Evolutionary conservation across 2,329 filamentous ascomycete genomes (phyloP).

Genomic region (Fusarium xyrophilum): DNA sequence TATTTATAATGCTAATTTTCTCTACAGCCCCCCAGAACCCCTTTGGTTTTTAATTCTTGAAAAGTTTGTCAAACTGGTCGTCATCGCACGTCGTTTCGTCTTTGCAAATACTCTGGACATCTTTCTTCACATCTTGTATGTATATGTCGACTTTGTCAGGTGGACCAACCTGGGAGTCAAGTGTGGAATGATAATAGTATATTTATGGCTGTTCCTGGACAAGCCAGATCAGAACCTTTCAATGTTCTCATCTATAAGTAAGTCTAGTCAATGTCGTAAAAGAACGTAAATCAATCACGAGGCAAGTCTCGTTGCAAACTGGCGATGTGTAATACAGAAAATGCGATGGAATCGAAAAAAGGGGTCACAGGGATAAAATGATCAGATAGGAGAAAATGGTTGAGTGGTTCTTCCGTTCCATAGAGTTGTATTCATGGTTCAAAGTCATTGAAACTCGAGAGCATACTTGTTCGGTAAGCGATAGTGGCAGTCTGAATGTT

Average conservation of each 20-base stretch:
- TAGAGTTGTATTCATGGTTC: neutral
- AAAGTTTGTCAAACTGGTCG: neutral
- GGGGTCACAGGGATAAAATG: neutral
- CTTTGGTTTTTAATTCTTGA: conserved; percentile 55
- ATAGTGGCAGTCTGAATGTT: neutral
- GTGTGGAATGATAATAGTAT: conserved; percentile 39
- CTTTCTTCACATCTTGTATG: conserved; percentile 36
- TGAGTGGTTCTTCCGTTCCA: neutral
- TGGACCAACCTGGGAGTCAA: conserved; percentile 27
- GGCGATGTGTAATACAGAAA: neutral
- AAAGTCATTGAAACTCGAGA: neutral
- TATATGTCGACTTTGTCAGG: conserved; percentile 35
- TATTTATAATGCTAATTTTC: conserved; percentile 25
- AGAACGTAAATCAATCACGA: neutral
- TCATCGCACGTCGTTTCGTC: conserved; percentile 5
- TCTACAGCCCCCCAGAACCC: conserved; percentile 59
- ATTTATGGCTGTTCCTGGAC: conserved; percentile 20
- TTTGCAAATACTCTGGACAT: conserved; percentile 37
- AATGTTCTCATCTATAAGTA: conserved; percentile 29
- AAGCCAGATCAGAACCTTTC: conserved; percentile 26
- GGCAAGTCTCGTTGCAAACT: neutral
- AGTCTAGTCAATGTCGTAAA: conserved; percentile 19
- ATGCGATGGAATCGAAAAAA: neutral
- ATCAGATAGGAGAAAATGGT: neutral
- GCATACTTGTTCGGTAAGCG: neutral